Conservation (phyloP, 2,329 filamentous ascomycete genomes). For the Sporothrix globosa region DNA sequence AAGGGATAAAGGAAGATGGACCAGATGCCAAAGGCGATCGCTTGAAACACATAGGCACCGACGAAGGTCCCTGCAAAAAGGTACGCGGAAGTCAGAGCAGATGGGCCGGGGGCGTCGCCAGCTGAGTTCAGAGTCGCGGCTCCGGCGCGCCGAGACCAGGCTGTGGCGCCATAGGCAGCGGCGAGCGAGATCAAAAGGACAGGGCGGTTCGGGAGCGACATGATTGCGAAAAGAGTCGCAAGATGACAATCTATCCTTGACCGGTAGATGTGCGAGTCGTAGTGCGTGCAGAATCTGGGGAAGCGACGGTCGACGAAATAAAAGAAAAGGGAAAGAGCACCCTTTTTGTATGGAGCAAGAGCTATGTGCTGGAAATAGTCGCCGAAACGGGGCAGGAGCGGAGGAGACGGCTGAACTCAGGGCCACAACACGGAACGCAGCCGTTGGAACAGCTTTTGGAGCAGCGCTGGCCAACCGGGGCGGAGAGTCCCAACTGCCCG, state of each 20-base stretch:
- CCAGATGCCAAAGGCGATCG: conserved; percentile 48
- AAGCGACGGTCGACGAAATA: not conserved
- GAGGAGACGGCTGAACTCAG: not conserved
- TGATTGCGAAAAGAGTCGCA: conserved; percentile 1
- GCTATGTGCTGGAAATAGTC: conserved; percentile 8
- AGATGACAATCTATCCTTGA: not conserved
- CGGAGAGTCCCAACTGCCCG: conserved; percentile 24
- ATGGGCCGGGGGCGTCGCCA: not conserved
- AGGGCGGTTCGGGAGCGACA: conserved; percentile 13
- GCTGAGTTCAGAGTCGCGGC: not conserved
- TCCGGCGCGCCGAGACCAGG: conserved; percentile 22
- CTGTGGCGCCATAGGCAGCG: conserved; percentile 28
- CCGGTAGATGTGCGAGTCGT: not conserved
- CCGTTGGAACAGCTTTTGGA: not conserved
- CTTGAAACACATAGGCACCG: conserved; percentile 45
- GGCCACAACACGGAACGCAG: not conserved
- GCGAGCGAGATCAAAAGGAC: conserved; percentile 24
- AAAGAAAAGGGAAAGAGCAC: not conserved
- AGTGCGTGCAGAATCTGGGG: not conserved
- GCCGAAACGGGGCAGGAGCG: conserved; percentile 19
- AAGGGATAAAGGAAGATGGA: conserved; percentile 53
- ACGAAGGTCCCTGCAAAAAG: conserved; percentile 45
- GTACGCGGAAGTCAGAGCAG: conserved; percentile 40
- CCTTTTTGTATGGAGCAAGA: not conserved
- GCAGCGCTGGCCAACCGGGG: not conserved